Percentiles rank a stretch among this genome's conserved stretches.
Evolutionary conservation across 306 rosid genomes (phyloP).

Genomic region (Sicyos baderoa): DNA sequence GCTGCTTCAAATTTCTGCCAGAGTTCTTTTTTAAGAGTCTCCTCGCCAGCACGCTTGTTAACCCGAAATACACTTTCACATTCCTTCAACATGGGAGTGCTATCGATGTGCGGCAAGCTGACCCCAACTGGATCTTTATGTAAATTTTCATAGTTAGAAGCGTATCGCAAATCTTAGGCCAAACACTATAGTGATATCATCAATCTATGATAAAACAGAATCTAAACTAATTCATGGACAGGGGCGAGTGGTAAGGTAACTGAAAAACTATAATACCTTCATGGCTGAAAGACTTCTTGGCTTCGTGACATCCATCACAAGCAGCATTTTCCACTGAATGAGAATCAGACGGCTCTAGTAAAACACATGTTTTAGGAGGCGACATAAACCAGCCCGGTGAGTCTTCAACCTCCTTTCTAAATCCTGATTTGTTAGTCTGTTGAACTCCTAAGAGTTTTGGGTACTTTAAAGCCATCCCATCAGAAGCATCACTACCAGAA

Average conservation of each 20-base stretch:
- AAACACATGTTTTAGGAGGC: slow-evolving; percentile 83
- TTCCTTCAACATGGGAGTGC: slow-evolving; percentile 59
- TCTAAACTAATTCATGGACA: slow-evolving; percentile 15
- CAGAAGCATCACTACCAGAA: slow-evolving; percentile 34
- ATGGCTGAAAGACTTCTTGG: slow-evolving; percentile 20
- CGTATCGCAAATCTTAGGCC: background rate
- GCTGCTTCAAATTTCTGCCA: slow-evolving; percentile 91
- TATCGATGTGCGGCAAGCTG: slow-evolving; percentile 29
- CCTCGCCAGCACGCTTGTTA: slow-evolving; percentile 72
- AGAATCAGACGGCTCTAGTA: slow-evolving; percentile 62
- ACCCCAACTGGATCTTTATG: slow-evolving; percentile 33
- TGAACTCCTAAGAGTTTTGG: slow-evolving; percentile 58
- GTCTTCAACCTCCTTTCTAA: slow-evolving; percentile 39
- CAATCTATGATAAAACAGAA: slow-evolving; percentile 3
- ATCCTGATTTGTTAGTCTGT: slow-evolving; percentile 30
- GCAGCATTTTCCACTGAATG: slow-evolving; percentile 32
- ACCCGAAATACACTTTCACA: slow-evolving; percentile 39
- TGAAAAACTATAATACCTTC: slow-evolving; percentile 36
- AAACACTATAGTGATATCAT: background rate
- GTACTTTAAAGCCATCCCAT: slow-evolving; percentile 47
- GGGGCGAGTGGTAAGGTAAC: background rate
- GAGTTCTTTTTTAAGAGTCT: slow-evolving; percentile 77
- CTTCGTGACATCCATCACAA: slow-evolving; percentile 27
- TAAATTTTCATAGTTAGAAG: background rate
- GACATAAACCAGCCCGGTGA: slow-evolving; percentile 76